Evolutionary conservation across 345 rosid genomes (phyloP), one percentile per base, ranked within the genome.

Genomic region (Melaleuca alternifolia): DNA sequence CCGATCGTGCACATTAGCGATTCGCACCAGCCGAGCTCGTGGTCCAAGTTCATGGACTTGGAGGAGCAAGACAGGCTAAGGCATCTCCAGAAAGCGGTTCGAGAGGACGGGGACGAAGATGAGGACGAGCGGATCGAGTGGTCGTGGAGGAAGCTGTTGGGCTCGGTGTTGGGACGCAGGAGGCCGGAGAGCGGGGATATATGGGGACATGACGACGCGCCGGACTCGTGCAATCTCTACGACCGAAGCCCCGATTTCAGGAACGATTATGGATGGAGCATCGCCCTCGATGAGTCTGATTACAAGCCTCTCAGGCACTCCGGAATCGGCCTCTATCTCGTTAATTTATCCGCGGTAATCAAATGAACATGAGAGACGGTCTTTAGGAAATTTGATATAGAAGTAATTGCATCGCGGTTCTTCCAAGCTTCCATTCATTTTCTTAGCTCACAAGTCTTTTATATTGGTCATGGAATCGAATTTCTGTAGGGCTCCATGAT

Each of bases 261-360:
- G 46, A 97, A 97, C 88, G 83, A 93, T 41, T 95, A 93, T 24
- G 99, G 99, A 48, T 96, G 95, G 94, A 97, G 96, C 88, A 88
- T 89, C 51, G 96, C 97, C 26, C 88, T 97, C n/a, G 96, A 95
- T 23, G 91, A 83, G 28, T 85, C 92, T 0, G 94, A 92, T 48
- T 94, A 93, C 50, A 53, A 82, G 26, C 97, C 98, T 84, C 96
- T 97, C 51, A 90, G 84, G 75, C 84, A 93, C 90, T 93, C 98
- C 0, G 99, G 95, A 81, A 92, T 95, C 6, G 93, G 98, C 8
- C 92, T 96, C 75, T 95, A 87, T 71, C 94, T 92, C 1, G 99
- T 96, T 44, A 92, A 94, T 87, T 96, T 97, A 84, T 93, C 98
- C 0, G 98, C 97, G 89, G 97, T 96, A 93, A 89, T 54, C 48